These are phyloP conservation scores for Fusarium gaditjirri DNA, from an alignment of 2,329 filamentous ascomycete species.

Conservation along the genomic window DNA sequence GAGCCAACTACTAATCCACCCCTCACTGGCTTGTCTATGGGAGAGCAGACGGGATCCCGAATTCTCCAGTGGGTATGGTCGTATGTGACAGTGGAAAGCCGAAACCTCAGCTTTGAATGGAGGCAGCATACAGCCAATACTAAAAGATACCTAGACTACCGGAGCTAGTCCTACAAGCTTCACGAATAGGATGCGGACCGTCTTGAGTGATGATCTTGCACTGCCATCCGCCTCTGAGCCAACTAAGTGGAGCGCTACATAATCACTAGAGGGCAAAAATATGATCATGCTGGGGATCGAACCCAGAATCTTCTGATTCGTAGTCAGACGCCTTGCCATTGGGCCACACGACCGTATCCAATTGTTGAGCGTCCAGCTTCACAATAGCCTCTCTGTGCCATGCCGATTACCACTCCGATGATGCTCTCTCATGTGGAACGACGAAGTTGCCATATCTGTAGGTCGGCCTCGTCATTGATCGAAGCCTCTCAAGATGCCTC, in stretches of 20 bases:
- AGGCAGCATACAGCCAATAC: accelerated
- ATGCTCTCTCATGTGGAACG: accelerated
- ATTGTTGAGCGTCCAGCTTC: neutral
- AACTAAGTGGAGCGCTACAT: accelerated
- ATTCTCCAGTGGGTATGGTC: neutral
- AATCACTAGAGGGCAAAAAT: neutral
- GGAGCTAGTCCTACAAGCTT: neutral
- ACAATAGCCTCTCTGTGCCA: neutral
- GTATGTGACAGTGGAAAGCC: neutral
- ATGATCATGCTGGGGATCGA: constrained; percentile 42
- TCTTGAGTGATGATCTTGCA: neutral
- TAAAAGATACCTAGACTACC: accelerated
- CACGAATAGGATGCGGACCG: accelerated
- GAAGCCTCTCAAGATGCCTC: too few species aligned
- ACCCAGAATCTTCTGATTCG: constrained; percentile 46
- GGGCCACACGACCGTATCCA: constrained; percentile 29
- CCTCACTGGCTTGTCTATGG: neutral
- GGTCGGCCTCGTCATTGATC: accelerated
- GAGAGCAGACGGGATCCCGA: constrained; percentile 6
- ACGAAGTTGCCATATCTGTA: neutral
- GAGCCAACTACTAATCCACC: neutral
- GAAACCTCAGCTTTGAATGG: neutral
- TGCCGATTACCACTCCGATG: accelerated
- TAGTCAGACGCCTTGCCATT: constrained; percentile 46
- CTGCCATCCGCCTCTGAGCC: too few species aligned